Evolutionary conservation across 306 rosid genomes (phyloP), one percentile per base, ranked within the genome.

Genomic region (Vicia faba): DNA sequence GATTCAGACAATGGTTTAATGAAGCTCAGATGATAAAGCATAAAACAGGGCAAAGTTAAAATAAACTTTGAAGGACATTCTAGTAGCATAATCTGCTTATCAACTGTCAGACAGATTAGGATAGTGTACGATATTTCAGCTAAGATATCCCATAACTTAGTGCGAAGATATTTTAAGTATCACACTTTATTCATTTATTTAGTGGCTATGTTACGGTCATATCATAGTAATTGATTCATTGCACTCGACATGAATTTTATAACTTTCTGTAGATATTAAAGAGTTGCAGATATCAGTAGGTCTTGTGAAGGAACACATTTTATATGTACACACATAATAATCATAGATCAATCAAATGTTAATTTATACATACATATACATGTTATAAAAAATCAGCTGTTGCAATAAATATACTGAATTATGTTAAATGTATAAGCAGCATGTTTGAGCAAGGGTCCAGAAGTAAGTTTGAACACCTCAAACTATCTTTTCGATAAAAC

Each of bases 41-140:
- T 41, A 16, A 13, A 49, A 19, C 28, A 46, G 3, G 50, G 28
- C 48, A 56, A 23, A 13, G 43, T 10, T 33, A 31, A 55, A 45
- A 33, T 31, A 25, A 33, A 13, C 16, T 36, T 66, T 14, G 53
- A 39, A 28, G 14, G 49, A 15, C 54, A 58, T 50, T 41, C 66
- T 59, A 57, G 53, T 29, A 36, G 68, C 75, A 61, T 50, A 73
- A 36, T 57, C 72, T 55, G 50, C 57, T 68, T 18, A 66, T 35
- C 51, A 61, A 53, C 64, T 54, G 61, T 58, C 61, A 10, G 28
- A 41, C 29, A 26, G 38, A 45, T 35, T 8, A 54, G 45, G 63
- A 51, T 18, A 48, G 40, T 16, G 45, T 39, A 28, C 29, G 51
- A 19, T 26, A 73, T 26, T 48, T 45, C 35, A 74, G 39, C 55